Evolutionary conservation across 352 stramenopile species (phyloP).

Genomic region (Blastocystis sp.): DNA sequence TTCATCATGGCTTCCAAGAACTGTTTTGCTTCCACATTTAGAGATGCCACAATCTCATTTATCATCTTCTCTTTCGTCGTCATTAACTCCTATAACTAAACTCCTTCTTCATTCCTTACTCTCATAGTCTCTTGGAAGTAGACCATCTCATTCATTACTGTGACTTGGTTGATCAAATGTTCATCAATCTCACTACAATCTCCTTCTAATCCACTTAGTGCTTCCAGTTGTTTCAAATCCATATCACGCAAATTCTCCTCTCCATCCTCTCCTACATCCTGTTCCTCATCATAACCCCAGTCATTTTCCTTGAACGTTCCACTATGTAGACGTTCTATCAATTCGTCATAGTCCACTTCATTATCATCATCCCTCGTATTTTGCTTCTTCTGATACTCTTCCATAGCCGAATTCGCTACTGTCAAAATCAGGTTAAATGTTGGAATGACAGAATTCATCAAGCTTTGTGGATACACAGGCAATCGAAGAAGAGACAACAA

Average conservation of each 20-base stretch:
- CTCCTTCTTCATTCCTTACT: background rate
- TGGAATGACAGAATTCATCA: background rate
- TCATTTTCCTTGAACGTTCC: constrained; percentile 44
- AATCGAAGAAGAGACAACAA: background rate
- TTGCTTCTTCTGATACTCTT: background rate
- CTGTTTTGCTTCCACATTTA: background rate
- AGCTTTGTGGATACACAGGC: background rate
- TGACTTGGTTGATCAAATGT: constrained; percentile 22
- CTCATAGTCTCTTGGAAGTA: background rate
- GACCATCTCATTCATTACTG: constrained; percentile 5
- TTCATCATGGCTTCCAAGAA: background rate
- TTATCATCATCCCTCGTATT: background rate
- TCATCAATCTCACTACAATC: constrained; percentile 51
- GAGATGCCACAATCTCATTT: background rate
- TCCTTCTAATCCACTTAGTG: background rate
- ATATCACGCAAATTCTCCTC: constrained; percentile 6
- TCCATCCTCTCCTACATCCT: background rate
- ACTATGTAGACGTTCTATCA: constrained; percentile 25
- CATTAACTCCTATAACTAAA: background rate
- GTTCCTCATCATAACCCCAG: constrained; percentile 43
- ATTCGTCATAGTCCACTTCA: constrained; percentile 45
- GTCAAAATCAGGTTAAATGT: background rate
- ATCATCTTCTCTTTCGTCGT: background rate
- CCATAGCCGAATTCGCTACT: background rate
- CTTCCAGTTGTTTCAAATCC: constrained; percentile 40